Evolutionary conservation across 768 basidiomycete genomes (phyloP).

Genomic region (Kwoniella sp.): DNA sequence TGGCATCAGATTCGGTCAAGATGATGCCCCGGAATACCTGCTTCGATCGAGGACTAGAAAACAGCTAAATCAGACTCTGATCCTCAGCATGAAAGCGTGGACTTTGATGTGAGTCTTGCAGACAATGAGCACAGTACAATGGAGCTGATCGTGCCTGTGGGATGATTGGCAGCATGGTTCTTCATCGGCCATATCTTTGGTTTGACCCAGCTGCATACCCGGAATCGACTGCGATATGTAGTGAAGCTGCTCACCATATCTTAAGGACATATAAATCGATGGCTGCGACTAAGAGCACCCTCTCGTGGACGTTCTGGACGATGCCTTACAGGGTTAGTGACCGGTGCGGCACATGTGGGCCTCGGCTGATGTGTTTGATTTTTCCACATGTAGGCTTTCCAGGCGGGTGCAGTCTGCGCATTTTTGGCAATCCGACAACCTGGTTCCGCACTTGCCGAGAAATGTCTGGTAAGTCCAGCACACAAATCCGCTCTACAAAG

Average conservation of each 20-base stretch:
- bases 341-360: no score
- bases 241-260: slow-evolving; percentile 66
- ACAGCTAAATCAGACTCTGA: slow-evolving; percentile 49
- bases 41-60: slow-evolving; percentile 20
- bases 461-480: slow-evolving; percentile 47
- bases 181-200: slow-evolving; percentile 54
- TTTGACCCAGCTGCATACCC: slow-evolving; percentile 53
- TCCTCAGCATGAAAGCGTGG: slow-evolving; percentile 50
- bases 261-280: slow-evolving; percentile 61
- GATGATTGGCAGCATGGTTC: slow-evolving; percentile 38
- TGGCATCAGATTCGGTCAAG: slow-evolving; percentile 49
- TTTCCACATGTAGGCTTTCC: slow-evolving; percentile 43
- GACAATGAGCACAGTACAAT: no score
- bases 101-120: slow-evolving; percentile 44
- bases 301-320: slow-evolving; percentile 55
- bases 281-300: slow-evolving; percentile 39
- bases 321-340: slow-evolving; percentile 45
- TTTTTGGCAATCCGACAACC: slow-evolving; percentile 54
- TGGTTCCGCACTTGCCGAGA: slow-evolving; percentile 36
- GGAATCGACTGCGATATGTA: slow-evolving; percentile 66
- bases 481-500: no score
- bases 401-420: slow-evolving; percentile 44
- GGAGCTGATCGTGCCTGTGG: background rate
- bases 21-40: slow-evolving; percentile 40
- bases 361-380: background rate